Evolutionary conservation across 805 yeast genomes (phyloP), one percentile per base, ranked within the genome.

Genomic region (Yamadazyma kitorensis): DNA sequence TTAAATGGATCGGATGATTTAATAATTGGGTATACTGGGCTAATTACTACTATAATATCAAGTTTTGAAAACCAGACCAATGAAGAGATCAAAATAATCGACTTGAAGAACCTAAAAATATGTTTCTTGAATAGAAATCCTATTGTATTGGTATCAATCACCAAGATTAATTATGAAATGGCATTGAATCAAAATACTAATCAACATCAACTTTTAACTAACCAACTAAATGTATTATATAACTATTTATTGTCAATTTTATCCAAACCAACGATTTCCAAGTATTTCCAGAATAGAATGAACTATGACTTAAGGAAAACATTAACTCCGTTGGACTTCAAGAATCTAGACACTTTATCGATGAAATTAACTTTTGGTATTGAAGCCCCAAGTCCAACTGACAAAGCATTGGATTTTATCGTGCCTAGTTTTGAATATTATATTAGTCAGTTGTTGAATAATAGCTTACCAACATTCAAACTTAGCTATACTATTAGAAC

Each of bases 291-390:
- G 33, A 74, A 76, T 41, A 67, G 94, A 37, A 81, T 84, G 49
- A 86, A 86, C 49, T 86, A 84, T 49, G 98, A 91, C 50, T 61
- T 91, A 24, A 64, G 96, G 15, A 82, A 79, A 38, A 70, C 83
- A 18, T 64, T 89, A 17, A 87, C 87, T 3, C 76, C 80, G 1
- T 72, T 91, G 3, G 96, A 89, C 56, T 68, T 76, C 37, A 74
- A 76, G 3, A 86, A 85, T 38, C 59, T 91, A 29, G 82, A 83
- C 40, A 70, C 79, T 2, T 68, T 91, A 17, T 51, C 64, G 26
- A 51, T 57, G 57, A 54, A 52, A 25, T 43, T 60, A 25, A 58
- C 69, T 0, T 68, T 51, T 45, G 71, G 71, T 0, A 41, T 63
- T 16, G 18, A 13, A 7, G 29, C 22, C 11, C 17, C 19, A 8